Percentiles rank a stretch among this genome's conserved stretches.
Evolutionary conservation across 352 stramenopile genomes (phyloP).

Genomic region (Plasmopara muralis): DNA sequence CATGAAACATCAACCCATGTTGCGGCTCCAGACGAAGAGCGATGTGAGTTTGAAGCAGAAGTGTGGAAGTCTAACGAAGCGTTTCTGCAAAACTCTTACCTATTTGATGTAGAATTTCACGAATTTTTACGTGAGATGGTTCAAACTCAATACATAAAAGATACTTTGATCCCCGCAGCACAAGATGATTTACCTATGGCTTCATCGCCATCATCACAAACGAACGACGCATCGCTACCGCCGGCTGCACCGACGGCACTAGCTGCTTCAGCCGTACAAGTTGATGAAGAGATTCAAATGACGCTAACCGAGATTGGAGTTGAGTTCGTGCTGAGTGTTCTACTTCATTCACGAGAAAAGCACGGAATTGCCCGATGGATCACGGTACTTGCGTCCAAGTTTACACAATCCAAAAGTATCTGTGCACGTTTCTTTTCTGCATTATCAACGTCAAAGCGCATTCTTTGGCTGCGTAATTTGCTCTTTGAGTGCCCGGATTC

Average conservation of each 20-base stretch:
- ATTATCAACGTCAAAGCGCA: conserved; percentile 46
- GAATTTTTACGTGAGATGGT: conserved; percentile 90
- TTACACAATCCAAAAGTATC: conserved; percentile 59
- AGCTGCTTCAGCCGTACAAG: conserved; percentile 12
- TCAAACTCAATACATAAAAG: conserved; percentile 74
- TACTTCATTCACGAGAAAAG: conserved; percentile 85
- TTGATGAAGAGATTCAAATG: conserved; percentile 56
- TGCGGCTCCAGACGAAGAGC: conserved; percentile 30
- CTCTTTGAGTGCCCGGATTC: conserved; percentile 83
- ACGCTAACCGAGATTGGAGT: conserved; percentile 76
- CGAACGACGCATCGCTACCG: conserved; percentile 6
- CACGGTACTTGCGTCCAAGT: conserved; percentile 65
- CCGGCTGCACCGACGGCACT: conserved; percentile 22
- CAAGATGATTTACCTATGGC: conserved; percentile 18
- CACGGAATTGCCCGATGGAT: conserved; percentile 82
- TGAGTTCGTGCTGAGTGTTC: conserved; percentile 83
- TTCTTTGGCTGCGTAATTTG: conserved; percentile 54
- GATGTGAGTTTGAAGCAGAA: conserved; percentile 83
- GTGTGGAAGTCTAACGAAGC: conserved; percentile 92
- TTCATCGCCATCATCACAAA: conserved; percentile 11
- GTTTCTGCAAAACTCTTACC: conserved; percentile 93
- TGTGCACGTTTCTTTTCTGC: conserved; percentile 64
- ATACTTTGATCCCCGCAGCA: conserved; percentile 14
- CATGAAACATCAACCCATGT: conserved; percentile 9
- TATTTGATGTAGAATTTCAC: conserved; percentile 95